Conservation (phyloP, 2,329 filamentous ascomycete genomes). For the Nothomitra cinnamomea region DNA sequence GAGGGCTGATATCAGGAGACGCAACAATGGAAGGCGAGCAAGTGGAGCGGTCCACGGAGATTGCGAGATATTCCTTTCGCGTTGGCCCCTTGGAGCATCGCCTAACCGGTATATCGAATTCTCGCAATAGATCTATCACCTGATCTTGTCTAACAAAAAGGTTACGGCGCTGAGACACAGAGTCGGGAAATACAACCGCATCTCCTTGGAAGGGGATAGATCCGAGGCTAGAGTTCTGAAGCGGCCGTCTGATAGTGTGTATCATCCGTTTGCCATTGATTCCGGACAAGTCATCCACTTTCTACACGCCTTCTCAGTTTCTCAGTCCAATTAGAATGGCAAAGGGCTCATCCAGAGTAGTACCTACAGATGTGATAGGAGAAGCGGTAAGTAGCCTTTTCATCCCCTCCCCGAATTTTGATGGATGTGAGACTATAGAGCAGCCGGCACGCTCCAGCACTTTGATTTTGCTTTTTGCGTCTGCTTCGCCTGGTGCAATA, state of each 20-base stretch:
- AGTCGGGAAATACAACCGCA: too few species aligned
- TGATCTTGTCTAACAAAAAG: background rate
- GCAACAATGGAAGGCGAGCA: slow-evolving; percentile 46
- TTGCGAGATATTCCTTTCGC: slow-evolving; percentile 33
- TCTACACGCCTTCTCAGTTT: too few species aligned
- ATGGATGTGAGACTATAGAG: slow-evolving; percentile 57
- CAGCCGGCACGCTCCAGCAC: slow-evolving; percentile 49
- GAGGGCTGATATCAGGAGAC: slow-evolving; percentile 32
- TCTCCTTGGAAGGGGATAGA: too few species aligned
- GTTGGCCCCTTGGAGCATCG: slow-evolving; percentile 23
- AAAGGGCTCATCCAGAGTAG: too few species aligned
- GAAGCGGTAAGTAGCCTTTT: slow-evolving; percentile 34
- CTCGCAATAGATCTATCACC: slow-evolving; percentile 23
- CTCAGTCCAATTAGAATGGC: too few species aligned
- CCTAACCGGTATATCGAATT: slow-evolving; percentile 14
- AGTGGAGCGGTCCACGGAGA: slow-evolving; percentile 47
- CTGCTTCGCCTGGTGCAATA: slow-evolving; percentile 46
- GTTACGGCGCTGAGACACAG: too few species aligned
- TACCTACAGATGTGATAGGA: too few species aligned
- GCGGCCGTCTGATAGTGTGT: too few species aligned
- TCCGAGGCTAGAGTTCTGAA: too few species aligned
- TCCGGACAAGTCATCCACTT: too few species aligned
- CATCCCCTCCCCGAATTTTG: slow-evolving; percentile 54
- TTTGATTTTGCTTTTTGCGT: slow-evolving; percentile 46
- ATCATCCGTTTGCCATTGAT: too few species aligned